Base-by-base conservation (phyloP, 106 monocot species). In the Apostasia ramifera region DNA sequence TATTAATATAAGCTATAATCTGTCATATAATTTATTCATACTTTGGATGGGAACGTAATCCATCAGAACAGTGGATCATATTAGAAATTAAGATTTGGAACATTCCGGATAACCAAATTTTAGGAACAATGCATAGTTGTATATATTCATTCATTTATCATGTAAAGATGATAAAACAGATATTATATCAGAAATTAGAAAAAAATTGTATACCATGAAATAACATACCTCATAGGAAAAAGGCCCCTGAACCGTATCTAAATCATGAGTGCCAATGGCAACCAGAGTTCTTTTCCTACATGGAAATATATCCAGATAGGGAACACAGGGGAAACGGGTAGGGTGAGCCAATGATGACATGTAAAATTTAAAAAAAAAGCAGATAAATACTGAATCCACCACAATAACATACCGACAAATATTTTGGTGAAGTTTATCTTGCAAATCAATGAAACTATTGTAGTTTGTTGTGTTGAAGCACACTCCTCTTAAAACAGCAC, bases 251-350 rank as follows among this genome's bases (percentile, higher is more conserved):
- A 95, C 41, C 11, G 80, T 86, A 66, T 92, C 92, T 75, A 95
- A 79, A 84, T 95, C 95, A 86, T 89, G 92, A 63, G 95, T 95
- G 10, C 95, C 95, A 80, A 95, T 92, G 40, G 95, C 91, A 73
- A 95, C 95, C 3, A 92, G 64, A 48, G 92, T 84, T 76, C 95
- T 95, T 84, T 74, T 92, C 76, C 95, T 95, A 56, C 3, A 44
- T 69, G 9, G 13, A 62, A 49, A 49, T 13, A 65, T 3, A 43
- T 1, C 47, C 5, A 65, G 48, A 7, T 3, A 37, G 43, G 37
- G 62, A 14, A 64, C 6, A 64, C 9, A 13, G 2, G 59, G 3
- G 61, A 10, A 10, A 40, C 15, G 11, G 40, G 61, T 3, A 61
- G 11, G 9, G 40, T 6, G 26, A 26, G 26, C 26, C 26, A 26